Base-by-base conservation (phyloP, 2,329 filamentous ascomycete species). In the Ilyonectria sp. region DNA sequence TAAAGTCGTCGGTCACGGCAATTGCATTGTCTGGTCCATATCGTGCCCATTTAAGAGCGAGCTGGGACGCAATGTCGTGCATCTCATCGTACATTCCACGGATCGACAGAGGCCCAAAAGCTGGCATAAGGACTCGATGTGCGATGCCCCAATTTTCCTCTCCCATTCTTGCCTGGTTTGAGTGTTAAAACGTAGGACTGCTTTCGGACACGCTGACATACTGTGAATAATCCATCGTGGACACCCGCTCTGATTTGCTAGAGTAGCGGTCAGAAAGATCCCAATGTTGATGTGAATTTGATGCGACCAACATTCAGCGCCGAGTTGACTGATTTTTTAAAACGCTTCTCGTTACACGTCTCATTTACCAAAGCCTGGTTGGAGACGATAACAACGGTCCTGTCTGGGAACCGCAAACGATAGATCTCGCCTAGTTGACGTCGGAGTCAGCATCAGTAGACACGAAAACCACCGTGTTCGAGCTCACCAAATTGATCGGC, bases 61-160 rank as follows among this genome's bases (percentile, higher is more conserved):
- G 80, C 73, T 93, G 91, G 0, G 84, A 83, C 3, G 89, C 86
- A 68, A 93, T 88, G 69, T 93, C 91, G 70, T 90, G 84, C 89
- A 91, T 91, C 70, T 91, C 89, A 70, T 87, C 85, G 69, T 91
- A 93, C 91, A 93, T 93, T 65, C 80, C 81, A 47, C 87, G 85
- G 72, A 94, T 93, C 2, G 87, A 84, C 29, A 93, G 79, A 0
- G 91, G 91, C 0, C 91, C 91, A 74, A 94, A 93, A 2, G 90
- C 90, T 1, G 91, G 91, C 76, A 92, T 86, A 59, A 93, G 80
- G 8, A 90, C 81, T 33, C 89, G 82, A 75, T 93, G 88, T 40
- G 92, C 91, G 69, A 91, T 85, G 26, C 86, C 89, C 91, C 91
- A 93, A 72, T 90, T 89, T 63, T 84, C 82, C 70, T 89, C 87